Percentiles rank a stretch among this genome's conserved stretches.
phyloP scores from a whole-genome alignment of 2,329 filamentous ascomycete species.

The Ophiocordyceps sinensis region DNA sequence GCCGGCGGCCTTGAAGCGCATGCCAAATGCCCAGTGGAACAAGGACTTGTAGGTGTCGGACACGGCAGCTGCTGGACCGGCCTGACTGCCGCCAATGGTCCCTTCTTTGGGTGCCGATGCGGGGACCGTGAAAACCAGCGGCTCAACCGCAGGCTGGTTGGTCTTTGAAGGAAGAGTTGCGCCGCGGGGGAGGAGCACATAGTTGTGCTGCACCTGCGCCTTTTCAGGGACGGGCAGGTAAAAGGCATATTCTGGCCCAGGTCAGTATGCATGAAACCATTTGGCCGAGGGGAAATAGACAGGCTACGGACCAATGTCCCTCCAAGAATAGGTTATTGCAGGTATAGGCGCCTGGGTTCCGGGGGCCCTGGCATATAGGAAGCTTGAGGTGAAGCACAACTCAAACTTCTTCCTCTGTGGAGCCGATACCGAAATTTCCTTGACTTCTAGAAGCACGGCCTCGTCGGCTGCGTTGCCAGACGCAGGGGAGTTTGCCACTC shows the following conservation, averaged over 20 bases:
- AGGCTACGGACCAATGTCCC: conserved; percentile 39
- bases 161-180: conserved; percentile 36
- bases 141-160: conserved; percentile 31
- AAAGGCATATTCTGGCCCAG: conserved; percentile 39
- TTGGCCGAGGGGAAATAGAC: not conserved
- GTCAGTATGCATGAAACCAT: conserved; percentile 3
- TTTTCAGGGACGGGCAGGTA: conserved; percentile 53
- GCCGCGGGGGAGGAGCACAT: conserved; percentile 44
- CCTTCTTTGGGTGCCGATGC: conserved; percentile 46
- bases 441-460: conserved; percentile 41
- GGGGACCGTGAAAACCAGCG: conserved; percentile 50
- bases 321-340: conserved; percentile 44
- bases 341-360: conserved; percentile 35
- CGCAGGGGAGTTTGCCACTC: not conserved
- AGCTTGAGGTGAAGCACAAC: conserved; percentile 44
- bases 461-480: conserved; percentile 28
- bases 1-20: conserved; percentile 32
- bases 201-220: conserved; percentile 50
- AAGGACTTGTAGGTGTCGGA: conserved; percentile 44
- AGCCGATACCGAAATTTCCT: conserved; percentile 52
- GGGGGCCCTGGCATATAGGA: conserved; percentile 41
- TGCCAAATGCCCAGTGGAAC: conserved; percentile 45
- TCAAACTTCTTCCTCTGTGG: conserved; percentile 56
- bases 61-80: conserved; percentile 33
- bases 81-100: conserved; percentile 35